Evolutionary conservation across 2,329 filamentous ascomycete genomes (phyloP), one percentile per base, ranked within the genome.

Genomic region (Leptographium lundbergii): DNA sequence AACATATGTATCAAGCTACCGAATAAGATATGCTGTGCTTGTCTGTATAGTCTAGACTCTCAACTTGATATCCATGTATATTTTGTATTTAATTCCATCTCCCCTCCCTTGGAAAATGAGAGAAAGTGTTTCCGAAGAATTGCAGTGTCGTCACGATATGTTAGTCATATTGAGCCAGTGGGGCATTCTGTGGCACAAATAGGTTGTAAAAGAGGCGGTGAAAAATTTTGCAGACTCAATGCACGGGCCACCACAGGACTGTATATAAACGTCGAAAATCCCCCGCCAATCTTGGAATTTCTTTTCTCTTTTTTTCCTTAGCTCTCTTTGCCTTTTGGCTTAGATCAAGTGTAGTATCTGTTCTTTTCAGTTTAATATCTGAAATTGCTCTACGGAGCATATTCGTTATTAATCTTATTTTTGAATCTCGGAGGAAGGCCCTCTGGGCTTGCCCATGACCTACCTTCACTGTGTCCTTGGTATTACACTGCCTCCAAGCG

Each of bases 351-450:
- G 86, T 89, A 90, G 87, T 90, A 90, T 89, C 86, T 89, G 87
- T 91, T 91, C 87, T 91, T 90, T 88, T 89, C 85, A 91, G 88
- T 90, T 91, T 91, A 91, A 91, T 90, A 85, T 87, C 87, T 91
- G 87, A 87, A 88, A 90, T 81, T 80, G 78, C 77, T 79, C 84
- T 81, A 88, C 76, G 79, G 83, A 78, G 77, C 77, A 78, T 78
- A 82, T 81, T 80, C 78, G 77, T 83, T 85, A 89, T 91, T 91
- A 89, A 82, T 83, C 85, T 79, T 80, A 89, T 91, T 88, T 86
- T 89, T 89, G 78, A 65, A 72, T 61, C 66, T 61, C 65, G 80
- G 73, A 70, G 69, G 66, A 69, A 72, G 68, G 65, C 66, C 80
- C 84, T 81, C 85, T 87, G 83, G 78, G 84, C 86, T 88, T 87